Conservation (phyloP, 495 filamentous ascomycete species). For the Daldinia concentrica region DNA sequence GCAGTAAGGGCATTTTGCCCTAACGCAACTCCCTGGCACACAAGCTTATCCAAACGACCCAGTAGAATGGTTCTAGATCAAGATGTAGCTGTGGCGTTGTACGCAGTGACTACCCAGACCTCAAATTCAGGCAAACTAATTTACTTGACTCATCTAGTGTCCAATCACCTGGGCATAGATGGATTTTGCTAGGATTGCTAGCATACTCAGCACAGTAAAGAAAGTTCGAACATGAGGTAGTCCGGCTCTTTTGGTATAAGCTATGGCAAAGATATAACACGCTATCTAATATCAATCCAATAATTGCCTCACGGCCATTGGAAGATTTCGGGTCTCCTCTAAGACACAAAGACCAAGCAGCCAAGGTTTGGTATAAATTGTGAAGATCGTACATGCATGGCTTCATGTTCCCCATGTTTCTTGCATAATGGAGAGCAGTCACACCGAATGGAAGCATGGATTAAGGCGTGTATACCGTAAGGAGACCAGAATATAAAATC, state of each 20-base stretch:
- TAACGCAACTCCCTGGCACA: neutral
- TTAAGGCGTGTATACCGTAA: neutral
- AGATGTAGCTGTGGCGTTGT: neutral
- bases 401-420: slow-evolving; percentile 8
- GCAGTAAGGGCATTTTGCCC: neutral
- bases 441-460: slow-evolving; percentile 25
- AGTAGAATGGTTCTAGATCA: neutral
- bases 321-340: slow-evolving; percentile 6
- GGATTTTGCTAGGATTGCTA: neutral
- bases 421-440: slow-evolving; percentile 30
- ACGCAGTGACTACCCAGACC: neutral
- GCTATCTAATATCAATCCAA: neutral
- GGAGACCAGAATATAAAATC: neutral
- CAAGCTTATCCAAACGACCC: neutral
- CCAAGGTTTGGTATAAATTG: slow-evolving; percentile 6
- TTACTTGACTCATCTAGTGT: neutral
- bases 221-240: neutral
- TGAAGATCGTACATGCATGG: slow-evolving; percentile 28
- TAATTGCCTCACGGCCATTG: slow-evolving; percentile 11
- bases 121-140: neutral
- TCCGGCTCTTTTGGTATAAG: neutral
- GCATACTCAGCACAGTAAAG: neutral
- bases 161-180: neutral
- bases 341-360: neutral
- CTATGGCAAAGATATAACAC: neutral